A percentile compares a stretch with the other conserved stretches of the same genome.
phyloP scores from a whole-genome alignment of 768 basidiomycete genomes.

The Lenzites betulinus region DNA sequence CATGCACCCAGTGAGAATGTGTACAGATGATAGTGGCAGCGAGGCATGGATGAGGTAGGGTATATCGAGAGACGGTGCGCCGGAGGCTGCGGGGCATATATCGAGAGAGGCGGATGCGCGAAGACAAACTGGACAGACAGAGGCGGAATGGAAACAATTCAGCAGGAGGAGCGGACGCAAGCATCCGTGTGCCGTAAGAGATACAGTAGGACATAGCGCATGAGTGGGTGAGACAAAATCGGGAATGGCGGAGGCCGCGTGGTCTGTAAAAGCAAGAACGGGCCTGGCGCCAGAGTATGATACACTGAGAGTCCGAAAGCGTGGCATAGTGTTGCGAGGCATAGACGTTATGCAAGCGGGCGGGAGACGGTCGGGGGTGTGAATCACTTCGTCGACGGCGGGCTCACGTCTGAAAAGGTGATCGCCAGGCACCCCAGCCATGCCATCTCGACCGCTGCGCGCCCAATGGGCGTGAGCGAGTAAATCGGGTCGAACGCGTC shows the following conservation, averaged over 20 bases:
- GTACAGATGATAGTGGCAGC: conserved; percentile 16
- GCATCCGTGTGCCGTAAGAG: not conserved
- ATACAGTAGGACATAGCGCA: not conserved
- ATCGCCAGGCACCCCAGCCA: conserved; percentile 58
- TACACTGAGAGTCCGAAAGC: not conserved
- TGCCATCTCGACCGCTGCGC: conserved; percentile 54
- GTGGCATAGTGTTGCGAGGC: too few species aligned
- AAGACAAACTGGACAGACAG: not conserved
- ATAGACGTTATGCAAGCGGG: too few species aligned
- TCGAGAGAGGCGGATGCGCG: not conserved
- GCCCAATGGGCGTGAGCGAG: conserved; percentile 46
- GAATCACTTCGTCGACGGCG: conserved; percentile 13
- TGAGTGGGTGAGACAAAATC: not conserved
- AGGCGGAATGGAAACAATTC: not conserved
- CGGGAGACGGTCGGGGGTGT: too few species aligned
- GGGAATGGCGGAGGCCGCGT: not conserved
- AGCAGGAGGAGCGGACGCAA: not conserved
- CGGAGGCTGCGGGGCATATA: not conserved
- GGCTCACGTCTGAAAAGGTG: conserved; percentile 35
- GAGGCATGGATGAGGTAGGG: conserved; percentile 2
- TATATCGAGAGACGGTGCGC: conserved; percentile 1
- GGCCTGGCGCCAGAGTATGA: conserved; percentile 5
- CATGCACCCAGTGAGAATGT: conserved; percentile 15
- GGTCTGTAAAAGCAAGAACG: conserved; percentile 4
- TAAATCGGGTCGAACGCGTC: conserved; percentile 29